Percentiles rank a stretch among this genome's conserved stretches.
These are phyloP conservation scores for Glycine soja DNA, from an alignment of 306 rosid species.

Conservation along the genomic window DNA sequence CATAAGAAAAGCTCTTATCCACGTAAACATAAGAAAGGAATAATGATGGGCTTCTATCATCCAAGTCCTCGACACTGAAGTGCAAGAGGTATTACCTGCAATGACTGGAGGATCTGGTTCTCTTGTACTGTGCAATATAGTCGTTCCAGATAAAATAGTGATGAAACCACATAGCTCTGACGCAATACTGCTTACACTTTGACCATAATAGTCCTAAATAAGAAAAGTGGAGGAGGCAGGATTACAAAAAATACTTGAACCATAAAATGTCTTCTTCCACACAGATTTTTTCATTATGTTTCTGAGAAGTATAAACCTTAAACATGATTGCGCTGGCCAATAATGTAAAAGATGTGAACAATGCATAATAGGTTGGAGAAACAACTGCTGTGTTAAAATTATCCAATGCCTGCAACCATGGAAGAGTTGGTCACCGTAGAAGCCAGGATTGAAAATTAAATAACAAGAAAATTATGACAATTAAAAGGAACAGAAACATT, in stretches of 20 bases:
- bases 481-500: background rate
- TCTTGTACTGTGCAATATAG: conserved; percentile 76
- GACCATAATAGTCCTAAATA: conserved; percentile 86
- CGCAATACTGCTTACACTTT: conserved; percentile 80
- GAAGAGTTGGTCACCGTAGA: conserved; percentile 31
- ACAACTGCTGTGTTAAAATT: conserved; percentile 86
- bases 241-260: conserved; percentile 37
- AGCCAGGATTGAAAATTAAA: conserved; percentile 39
- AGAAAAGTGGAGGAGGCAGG: conserved; percentile 20
- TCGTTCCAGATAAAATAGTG: conserved; percentile 87
- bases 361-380: conserved; percentile 86
- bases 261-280: conserved; percentile 32
- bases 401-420: conserved; percentile 78
- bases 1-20: background rate
- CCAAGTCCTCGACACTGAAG: conserved; percentile 32
- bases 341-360: conserved; percentile 90
- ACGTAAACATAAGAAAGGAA: background rate
- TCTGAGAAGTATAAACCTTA: conserved; percentile 65
- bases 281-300: conserved; percentile 34
- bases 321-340: conserved; percentile 93
- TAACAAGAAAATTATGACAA: conserved; percentile 11
- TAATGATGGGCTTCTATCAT: conserved; percentile 28
- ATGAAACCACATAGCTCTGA: conserved; percentile 93
- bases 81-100: conserved; percentile 63
- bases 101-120: conserved; percentile 66